Evolutionary conservation across 1,139 yeast genomes (phyloP), one percentile per base, ranked within the genome.

Genomic region (Zygosaccharomyces sapae): DNA sequence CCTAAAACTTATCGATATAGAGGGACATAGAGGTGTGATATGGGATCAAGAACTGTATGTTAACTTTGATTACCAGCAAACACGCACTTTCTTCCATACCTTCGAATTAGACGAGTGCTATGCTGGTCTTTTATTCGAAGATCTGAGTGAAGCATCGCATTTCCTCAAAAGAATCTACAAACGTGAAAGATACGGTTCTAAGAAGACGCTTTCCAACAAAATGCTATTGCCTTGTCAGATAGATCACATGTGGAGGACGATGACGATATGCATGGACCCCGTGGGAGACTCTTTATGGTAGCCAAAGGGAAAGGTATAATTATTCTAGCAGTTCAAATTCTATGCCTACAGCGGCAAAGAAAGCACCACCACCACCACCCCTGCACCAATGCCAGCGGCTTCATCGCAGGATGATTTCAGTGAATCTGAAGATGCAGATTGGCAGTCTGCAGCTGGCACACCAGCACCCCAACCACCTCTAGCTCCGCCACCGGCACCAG

Each of bases 31-130:
- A 36, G 97, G 97, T 16, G 95, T 92, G 1, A 55, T 92, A 0
- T 92, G 98, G 98, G 98, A 92, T 66, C 98, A 92, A 66, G 98
- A 92, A 66, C 69, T 92, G 43, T 92, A 87, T 63, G 83, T 88
- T 7, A 85, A 86, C 58, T 89, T 92, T 65, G 84, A 83, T 55
- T 92, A 92, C 68, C 79, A 86, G 63, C 97, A 92, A 67, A 98
- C 92, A 65, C 77, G 98, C 22, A 83, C 95, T 44, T 92, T 87
- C 68, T 92, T 92, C 74, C 98, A 92, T 65, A 77, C 95, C 6
- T 92, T 92, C 70, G 98, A 92, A 70, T 73, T 88, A 49, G 97
- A 92, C 58, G 95, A 87, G 22, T 90, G 96, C 63, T 75, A 76
- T 49, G 90, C 82, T n/a, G 98, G 97, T 0, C 71, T 92, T 19